Percentiles rank a stretch among this genome's conserved stretches.
Conservation (phyloP, 257 asterid genomes). For the Sherardia arvensis region DNA sequence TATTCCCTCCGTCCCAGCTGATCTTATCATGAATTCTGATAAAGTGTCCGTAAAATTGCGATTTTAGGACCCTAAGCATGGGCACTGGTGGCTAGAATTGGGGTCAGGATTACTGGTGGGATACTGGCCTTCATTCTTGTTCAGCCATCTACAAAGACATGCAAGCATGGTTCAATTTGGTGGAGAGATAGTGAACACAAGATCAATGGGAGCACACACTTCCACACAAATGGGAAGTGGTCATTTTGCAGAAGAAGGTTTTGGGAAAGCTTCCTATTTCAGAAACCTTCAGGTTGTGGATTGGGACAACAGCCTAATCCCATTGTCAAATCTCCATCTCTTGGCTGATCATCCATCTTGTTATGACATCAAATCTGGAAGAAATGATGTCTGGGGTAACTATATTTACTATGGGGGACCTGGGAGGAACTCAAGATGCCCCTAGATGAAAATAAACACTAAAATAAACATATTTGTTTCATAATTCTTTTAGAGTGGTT, state of each 20-base stretch:
- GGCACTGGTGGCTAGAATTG: conserved; percentile 96
- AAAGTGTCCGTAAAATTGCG: too few species aligned
- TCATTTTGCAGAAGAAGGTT: conserved; percentile 79
- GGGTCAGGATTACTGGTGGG: conserved; percentile 78
- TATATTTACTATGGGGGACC: conserved; percentile 95
- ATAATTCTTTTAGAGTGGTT: conserved; percentile 28
- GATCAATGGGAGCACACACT: conserved; percentile 68
- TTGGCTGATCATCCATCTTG: conserved; percentile 88
- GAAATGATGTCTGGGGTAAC: conserved; percentile 80
- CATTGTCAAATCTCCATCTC: conserved; percentile 59
- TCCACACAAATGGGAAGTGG: conserved; percentile 96
- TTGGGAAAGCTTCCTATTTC: conserved; percentile 75
- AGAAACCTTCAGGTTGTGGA: conserved; percentile 83
- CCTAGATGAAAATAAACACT: conserved; percentile 16
- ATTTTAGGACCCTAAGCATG: conserved; percentile 82
- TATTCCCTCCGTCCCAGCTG: background rate
- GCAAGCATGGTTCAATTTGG: conserved; percentile 94
- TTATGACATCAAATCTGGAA: conserved; percentile 70
- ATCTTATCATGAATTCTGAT: too few species aligned
- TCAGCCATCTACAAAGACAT: conserved; percentile 58
- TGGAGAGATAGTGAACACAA: conserved; percentile 72
- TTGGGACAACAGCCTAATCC: conserved; percentile 83
- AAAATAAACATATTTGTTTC: background rate
- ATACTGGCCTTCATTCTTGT: conserved; percentile 77
- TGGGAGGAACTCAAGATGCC: conserved; percentile 69